Evolutionary conservation across 768 basidiomycete genomes (phyloP).

Genomic region (Sporobolomyces pararoseus): DNA sequence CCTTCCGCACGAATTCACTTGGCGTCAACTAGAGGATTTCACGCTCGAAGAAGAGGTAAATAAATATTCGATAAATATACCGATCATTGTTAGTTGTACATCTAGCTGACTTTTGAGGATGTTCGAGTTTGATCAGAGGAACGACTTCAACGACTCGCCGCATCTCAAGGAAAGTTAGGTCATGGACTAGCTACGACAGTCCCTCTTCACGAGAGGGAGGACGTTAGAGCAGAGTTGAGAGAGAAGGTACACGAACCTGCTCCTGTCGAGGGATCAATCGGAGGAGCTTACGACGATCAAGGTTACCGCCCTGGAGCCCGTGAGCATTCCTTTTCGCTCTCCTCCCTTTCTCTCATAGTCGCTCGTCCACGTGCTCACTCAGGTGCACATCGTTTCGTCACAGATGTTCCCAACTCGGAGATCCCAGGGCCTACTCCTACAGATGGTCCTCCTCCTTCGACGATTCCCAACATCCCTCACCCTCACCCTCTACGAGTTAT

Average conservation of each 20-base stretch:
- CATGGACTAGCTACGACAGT: constrained; percentile 54
- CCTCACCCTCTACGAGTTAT: constrained; percentile 7
- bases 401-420: constrained; percentile 15
- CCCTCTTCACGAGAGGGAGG: constrained; percentile 20
- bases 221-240: constrained; percentile 14
- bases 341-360: neutral
- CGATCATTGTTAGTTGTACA: neutral
- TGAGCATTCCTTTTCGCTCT: neutral
- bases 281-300: neutral
- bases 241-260: constrained; percentile 9
- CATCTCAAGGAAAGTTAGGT: constrained; percentile 60
- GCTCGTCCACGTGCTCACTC: neutral
- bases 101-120: neutral
- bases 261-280: neutral
- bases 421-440: constrained; percentile 24
- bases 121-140: constrained; percentile 12
- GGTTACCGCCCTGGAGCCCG: constrained; percentile 21
- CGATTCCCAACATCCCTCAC: constrained; percentile 10
- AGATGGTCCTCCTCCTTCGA: constrained; percentile 12
- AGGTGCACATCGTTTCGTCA: neutral
- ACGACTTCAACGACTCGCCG: constrained; percentile 40
- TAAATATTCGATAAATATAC: neutral
- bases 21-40: constrained; percentile 30
- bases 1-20: neutral
- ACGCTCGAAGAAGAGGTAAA: constrained; percentile 32